Conservation (phyloP, 179 eudicot species). For the Monotropa hypopitys region DNA sequence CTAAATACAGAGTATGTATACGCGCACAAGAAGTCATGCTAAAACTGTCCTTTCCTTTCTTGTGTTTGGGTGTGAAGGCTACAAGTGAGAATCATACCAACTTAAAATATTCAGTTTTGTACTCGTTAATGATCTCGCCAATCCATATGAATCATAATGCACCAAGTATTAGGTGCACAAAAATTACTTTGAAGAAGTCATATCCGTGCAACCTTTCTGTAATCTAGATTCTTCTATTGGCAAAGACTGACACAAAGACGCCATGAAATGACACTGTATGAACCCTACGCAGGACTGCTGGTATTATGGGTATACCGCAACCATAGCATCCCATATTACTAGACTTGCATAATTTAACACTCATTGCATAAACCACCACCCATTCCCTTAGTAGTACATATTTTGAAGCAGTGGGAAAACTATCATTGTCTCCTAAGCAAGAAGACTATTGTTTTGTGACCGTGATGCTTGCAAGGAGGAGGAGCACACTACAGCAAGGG, state of each 20-base stretch:
- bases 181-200: too few relatives aligned
- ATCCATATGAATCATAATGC: neutral
- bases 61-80: neutral
- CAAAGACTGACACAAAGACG: neutral
- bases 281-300: neutral
- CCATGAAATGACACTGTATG: neutral
- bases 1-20: too few relatives aligned
- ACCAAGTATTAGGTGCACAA: neutral
- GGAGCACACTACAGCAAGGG: neutral
- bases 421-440: neutral
- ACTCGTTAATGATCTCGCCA: neutral
- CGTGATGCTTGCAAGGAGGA: neutral
- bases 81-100: neutral
- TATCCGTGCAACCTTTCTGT: too few relatives aligned
- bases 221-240: too few relatives aligned
- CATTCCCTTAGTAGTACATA: too few relatives aligned
- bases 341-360: neutral
- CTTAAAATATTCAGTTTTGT: neutral
- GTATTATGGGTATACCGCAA: neutral
- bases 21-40: too few relatives aligned
- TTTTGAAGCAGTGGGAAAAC: too few relatives aligned
- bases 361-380: neutral
- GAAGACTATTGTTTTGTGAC: neutral
- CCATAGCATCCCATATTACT: neutral
- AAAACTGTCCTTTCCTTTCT: neutral